phyloP scores from a whole-genome alignment of 345 rosid species.

The Psidium friedrichsthalianum region DNA sequence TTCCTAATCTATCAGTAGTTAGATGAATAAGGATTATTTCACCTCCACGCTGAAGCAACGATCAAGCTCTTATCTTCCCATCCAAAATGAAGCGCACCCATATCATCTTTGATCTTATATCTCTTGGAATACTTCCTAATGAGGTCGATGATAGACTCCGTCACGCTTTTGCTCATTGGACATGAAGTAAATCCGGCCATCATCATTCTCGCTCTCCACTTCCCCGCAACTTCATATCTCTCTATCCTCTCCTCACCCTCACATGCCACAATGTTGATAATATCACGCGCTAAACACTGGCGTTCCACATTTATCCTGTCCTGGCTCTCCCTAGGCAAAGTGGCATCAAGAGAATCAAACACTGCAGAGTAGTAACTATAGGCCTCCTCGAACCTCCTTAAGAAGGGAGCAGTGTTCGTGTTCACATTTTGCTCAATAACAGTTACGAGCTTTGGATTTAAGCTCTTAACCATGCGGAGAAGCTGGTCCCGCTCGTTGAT shows the following conservation, averaged over 20 bases:
- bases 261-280: conserved; percentile 84
- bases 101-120: conserved; percentile 52
- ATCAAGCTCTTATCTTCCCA: conserved; percentile 88
- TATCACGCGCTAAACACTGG: conserved; percentile 93
- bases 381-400: conserved; percentile 69
- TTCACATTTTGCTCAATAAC: conserved; percentile 91
- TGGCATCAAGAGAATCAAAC: conserved; percentile 82
- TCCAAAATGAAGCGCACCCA: conserved; percentile 64
- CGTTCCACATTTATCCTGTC: conserved; percentile 93
- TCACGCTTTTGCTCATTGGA: conserved; percentile 47
- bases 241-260: conserved; percentile 96
- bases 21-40: not conserved
- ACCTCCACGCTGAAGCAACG: conserved; percentile 87
- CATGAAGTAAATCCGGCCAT: conserved; percentile 84
- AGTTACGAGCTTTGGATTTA: conserved; percentile 86
- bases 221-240: conserved; percentile 81
- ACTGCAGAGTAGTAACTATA: conserved; percentile 86
- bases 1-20: not conserved
- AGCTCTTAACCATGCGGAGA: conserved; percentile 78
- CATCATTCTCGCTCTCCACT: conserved; percentile 92
- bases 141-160: conserved; percentile 26
- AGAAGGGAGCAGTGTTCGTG: conserved; percentile 87
- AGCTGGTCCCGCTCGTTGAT: conserved; percentile 86
- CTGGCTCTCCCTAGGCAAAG: conserved; percentile 86
- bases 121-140: conserved; percentile 52